phyloP scores from a whole-genome alignment of 2,329 filamentous ascomycete genomes.

The Diaporthe sp. region DNA sequence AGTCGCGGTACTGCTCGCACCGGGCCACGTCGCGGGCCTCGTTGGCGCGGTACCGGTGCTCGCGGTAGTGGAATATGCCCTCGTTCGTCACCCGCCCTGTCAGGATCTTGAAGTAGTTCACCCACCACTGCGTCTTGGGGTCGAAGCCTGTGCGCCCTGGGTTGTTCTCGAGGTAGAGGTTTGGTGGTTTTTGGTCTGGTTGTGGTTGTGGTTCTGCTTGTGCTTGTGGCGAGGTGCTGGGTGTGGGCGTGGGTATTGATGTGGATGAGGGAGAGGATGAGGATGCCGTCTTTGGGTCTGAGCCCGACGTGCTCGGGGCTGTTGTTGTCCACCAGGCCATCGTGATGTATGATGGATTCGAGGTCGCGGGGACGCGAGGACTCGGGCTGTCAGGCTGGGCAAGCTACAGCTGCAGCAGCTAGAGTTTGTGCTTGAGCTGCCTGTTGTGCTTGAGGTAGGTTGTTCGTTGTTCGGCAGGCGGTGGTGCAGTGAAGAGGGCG shows the following conservation, averaged over 20 bases:
- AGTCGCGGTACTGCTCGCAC: conserved; percentile 87
- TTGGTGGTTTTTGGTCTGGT: conserved; percentile 35
- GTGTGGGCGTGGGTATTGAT: neutral
- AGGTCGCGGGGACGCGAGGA: neutral
- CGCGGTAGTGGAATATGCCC: conserved; percentile 82
- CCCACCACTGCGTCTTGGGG: conserved; percentile 75
- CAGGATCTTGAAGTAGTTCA: conserved; percentile 88
- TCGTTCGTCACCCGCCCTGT: conserved; percentile 78
- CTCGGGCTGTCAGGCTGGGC: neutral
- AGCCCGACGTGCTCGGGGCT: conserved; percentile 33
- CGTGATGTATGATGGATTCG: conserved; percentile 39
- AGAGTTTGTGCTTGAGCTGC: too few species aligned
- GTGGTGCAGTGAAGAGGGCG: neutral
- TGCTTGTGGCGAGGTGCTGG: conserved; percentile 22
- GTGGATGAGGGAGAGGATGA: neutral
- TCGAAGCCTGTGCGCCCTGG: conserved; percentile 74
- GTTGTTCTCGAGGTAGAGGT: conserved; percentile 67
- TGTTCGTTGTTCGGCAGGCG: neutral
- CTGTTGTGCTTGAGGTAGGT: neutral
- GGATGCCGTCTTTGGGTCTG: conserved; percentile 5
- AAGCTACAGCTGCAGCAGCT: neutral
- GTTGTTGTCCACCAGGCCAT: conserved; percentile 41
- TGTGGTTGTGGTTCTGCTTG: conserved; percentile 38
- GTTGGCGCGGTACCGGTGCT: conserved; percentile 80
- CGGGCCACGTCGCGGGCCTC: conserved; percentile 83